A percentile compares a stretch with the other conserved stretches of the same genome.
Evolutionary conservation across 768 basidiomycete genomes (phyloP).

Genomic region (Brasilioporus rufonigricans): DNA sequence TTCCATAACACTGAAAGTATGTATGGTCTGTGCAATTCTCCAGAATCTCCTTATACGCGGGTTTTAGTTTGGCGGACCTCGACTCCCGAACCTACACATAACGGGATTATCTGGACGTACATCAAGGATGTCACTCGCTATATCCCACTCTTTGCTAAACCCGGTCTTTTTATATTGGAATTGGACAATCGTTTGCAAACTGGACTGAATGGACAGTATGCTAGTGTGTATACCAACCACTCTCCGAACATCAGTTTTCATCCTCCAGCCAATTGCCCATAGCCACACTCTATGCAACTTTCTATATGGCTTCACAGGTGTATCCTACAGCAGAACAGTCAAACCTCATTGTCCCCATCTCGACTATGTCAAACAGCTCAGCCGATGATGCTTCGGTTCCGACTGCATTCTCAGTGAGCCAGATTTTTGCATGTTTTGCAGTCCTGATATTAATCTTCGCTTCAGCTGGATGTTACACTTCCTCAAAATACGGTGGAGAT

Average conservation of each 20-base stretch:
- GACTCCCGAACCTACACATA: slow-evolving; percentile 68
- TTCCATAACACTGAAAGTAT: slow-evolving; percentile 77
- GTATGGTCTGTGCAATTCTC: slow-evolving; percentile 16
- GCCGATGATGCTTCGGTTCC: slow-evolving; percentile 78
- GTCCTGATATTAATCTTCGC: background rate
- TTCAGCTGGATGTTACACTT: slow-evolving; percentile 62
- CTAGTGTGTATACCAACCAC: slow-evolving; percentile 42
- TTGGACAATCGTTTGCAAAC: slow-evolving; percentile 65
- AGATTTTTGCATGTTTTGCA: background rate
- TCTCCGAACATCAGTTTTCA: background rate
- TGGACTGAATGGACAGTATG: slow-evolving; percentile 64
- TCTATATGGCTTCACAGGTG: slow-evolving; percentile 56
- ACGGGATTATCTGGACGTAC: slow-evolving; percentile 78
- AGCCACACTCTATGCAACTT: slow-evolving; percentile 73
- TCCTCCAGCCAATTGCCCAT: background rate
- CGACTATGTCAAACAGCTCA: slow-evolving; percentile 58
- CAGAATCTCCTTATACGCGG: background rate
- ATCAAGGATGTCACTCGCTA: slow-evolving; percentile 76
- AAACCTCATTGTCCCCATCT: slow-evolving; percentile 66
- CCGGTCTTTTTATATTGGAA: slow-evolving; percentile 70
- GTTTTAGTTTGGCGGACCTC: slow-evolving; percentile 73
- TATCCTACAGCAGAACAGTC: slow-evolving; percentile 60
- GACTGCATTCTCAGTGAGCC: slow-evolving; percentile 62
- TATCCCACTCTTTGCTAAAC: slow-evolving; percentile 63
- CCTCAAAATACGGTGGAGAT: slow-evolving; percentile 67